Evolutionary conservation across 345 rosid species (phyloP).

Genomic region (Lenwebbia sp.): DNA sequence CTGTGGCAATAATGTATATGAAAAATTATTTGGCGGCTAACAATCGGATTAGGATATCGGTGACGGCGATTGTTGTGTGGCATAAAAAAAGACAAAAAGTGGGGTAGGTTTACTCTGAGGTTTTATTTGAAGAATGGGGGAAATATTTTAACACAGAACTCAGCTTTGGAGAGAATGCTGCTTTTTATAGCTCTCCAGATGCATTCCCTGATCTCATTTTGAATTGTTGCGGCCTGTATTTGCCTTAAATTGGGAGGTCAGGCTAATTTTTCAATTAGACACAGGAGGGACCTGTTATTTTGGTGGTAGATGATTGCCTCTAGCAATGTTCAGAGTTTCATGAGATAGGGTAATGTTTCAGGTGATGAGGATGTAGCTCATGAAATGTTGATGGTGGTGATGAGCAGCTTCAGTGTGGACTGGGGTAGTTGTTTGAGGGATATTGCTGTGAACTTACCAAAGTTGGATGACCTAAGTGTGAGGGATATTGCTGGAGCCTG

Average conservation of each 20-base stretch:
- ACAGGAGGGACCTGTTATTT: neutral
- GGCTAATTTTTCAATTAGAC: neutral
- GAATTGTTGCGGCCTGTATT: neutral
- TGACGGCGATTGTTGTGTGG: neutral
- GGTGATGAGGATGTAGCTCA: neutral
- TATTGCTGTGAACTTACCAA: neutral
- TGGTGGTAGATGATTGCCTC: neutral
- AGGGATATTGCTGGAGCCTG: neutral
- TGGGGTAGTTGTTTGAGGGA: neutral
- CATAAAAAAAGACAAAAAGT: neutral
- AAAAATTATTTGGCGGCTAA: neutral
- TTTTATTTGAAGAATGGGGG: neutral
- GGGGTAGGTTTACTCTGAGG: neutral
- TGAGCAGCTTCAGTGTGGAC: neutral
- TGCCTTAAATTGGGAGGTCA: neutral
- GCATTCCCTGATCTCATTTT: neutral
- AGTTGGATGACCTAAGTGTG: neutral
- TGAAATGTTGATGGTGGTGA: neutral
- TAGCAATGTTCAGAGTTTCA: neutral
- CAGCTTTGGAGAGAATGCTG: neutral
- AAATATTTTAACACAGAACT: neutral
- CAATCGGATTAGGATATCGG: neutral
- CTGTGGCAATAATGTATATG: neutral
- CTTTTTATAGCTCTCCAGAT: neutral
- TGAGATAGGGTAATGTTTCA: neutral